Conservation (phyloP, 2,329 filamentous ascomycete species). For the Escovopsis sp. region DNA sequence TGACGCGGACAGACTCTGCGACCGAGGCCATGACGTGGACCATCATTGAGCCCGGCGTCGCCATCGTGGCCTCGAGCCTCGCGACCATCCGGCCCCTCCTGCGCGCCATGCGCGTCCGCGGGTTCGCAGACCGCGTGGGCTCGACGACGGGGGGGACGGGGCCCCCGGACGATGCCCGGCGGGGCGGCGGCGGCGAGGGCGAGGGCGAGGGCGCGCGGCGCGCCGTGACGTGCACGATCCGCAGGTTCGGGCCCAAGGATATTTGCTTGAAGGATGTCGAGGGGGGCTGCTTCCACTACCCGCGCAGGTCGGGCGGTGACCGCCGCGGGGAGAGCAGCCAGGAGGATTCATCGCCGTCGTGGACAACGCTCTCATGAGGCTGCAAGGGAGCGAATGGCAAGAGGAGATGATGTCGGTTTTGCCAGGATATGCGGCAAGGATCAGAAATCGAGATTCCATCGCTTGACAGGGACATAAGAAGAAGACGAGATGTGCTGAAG, state of each 20-base stretch:
- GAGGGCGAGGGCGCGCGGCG: slow-evolving; percentile 16
- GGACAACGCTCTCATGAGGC: slow-evolving; percentile 12
- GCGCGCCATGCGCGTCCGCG: slow-evolving; percentile 30
- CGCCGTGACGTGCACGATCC: slow-evolving; percentile 11
- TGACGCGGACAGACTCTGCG: slow-evolving; percentile 30
- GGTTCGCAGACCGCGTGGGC: slow-evolving; percentile 22
- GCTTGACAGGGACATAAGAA: no score
- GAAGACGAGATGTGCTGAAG: slow-evolving; percentile 24
- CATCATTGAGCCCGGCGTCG: slow-evolving; percentile 40
- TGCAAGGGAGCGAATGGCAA: no score
- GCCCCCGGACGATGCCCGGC: slow-evolving; percentile 14
- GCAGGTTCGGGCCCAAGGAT: slow-evolving; percentile 22
- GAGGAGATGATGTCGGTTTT: no score
- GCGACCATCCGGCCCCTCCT: slow-evolving; percentile 41
- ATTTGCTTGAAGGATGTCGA: slow-evolving; percentile 19
- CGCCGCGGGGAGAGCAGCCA: slow-evolving; percentile 20
- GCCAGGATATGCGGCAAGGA: no score
- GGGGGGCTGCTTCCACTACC: slow-evolving; percentile 2
- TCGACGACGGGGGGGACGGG: slow-evolving; percentile 11
- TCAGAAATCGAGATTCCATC: no score
- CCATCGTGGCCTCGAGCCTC: slow-evolving; percentile 38
- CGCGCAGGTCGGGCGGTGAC: background rate
- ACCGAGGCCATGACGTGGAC: slow-evolving; percentile 43
- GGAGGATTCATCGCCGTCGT: slow-evolving; percentile 11
- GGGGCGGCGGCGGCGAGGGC: slow-evolving; percentile 8